Evolutionary conservation across 192 early-diverging fungal species (phyloP).

Genomic region (Dissophora ornata): DNA sequence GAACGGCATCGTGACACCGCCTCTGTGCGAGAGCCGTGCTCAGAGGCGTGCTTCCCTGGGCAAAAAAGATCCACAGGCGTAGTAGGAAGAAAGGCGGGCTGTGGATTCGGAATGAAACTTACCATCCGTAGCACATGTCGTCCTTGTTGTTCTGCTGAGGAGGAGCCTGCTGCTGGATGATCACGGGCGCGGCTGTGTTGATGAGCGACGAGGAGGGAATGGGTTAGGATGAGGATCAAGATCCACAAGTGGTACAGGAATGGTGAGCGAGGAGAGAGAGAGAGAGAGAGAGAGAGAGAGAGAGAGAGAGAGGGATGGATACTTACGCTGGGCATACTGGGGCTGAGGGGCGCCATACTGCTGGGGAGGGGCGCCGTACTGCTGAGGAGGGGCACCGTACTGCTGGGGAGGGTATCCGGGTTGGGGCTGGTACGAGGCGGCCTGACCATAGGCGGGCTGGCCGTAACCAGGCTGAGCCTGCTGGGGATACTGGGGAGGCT

Average conservation of each 20-base stretch:
- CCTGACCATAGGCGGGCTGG: constrained; percentile 44
- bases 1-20: too few species aligned
- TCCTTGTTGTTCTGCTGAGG: constrained; percentile 33
- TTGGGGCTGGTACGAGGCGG: constrained; percentile 28
- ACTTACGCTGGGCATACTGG: constrained; percentile 43
- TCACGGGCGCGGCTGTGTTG: constrained; percentile 13
- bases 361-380: neutral
- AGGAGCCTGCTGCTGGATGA: constrained; percentile 38
- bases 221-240: too few species aligned
- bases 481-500: constrained; percentile 52
- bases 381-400: neutral
- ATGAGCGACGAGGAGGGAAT: neutral
- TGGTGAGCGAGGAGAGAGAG: neutral
- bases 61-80: too few species aligned
- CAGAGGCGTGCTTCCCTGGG: too few species aligned
- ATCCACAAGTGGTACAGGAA: too few species aligned
- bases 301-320: too few species aligned
- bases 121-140: constrained; percentile 42
- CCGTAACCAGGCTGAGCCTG: constrained; percentile 45
- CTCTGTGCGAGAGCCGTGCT: too few species aligned
- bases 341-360: neutral
- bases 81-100: too few species aligned
- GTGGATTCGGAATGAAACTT: too few species aligned
- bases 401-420: constrained; percentile 38
- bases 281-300: too few species aligned